phyloP scores from a whole-genome alignment of 345 rosid genomes.

The Tarenaya hassleriana region DNA sequence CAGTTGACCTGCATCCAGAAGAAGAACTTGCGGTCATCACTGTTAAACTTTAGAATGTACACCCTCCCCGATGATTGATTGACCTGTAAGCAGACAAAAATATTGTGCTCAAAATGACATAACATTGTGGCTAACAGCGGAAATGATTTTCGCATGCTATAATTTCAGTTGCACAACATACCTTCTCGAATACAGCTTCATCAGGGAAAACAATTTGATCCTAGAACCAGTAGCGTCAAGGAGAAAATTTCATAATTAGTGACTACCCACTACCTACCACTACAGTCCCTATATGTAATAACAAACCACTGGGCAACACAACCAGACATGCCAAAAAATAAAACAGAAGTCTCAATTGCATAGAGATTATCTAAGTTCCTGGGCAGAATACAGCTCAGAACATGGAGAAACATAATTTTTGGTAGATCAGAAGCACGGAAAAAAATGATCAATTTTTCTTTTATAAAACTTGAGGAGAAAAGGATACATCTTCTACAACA shows the following conservation, averaged over 20 bases:
- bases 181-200: conserved; percentile 96
- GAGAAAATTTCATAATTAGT: conserved; percentile 22
- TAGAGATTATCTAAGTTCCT: not conserved
- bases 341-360: not conserved
- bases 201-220: conserved; percentile 91
- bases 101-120: too few relatives aligned
- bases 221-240: conserved; percentile 54
- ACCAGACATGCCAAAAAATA: not conserved
- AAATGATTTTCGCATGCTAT: conserved; percentile 1
- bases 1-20: conserved; percentile 84
- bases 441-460: not conserved
- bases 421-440: not conserved
- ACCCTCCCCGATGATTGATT: conserved; percentile 86
- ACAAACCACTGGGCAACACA: not conserved
- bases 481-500: conserved; percentile 88
- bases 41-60: conserved; percentile 77
- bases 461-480: not conserved
- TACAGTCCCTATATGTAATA: conserved; percentile 1
- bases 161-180: conserved; percentile 21
- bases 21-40: conserved; percentile 82
- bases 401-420: not conserved
- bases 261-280: not conserved
- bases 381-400: not conserved
- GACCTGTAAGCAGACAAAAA: conserved; percentile 46
- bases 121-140: conserved; percentile 1